These are phyloP conservation scores for Aspergillus hiratsukae DNA, from an alignment of 2,329 filamentous ascomycete species.

Conservation along the genomic window DNA sequence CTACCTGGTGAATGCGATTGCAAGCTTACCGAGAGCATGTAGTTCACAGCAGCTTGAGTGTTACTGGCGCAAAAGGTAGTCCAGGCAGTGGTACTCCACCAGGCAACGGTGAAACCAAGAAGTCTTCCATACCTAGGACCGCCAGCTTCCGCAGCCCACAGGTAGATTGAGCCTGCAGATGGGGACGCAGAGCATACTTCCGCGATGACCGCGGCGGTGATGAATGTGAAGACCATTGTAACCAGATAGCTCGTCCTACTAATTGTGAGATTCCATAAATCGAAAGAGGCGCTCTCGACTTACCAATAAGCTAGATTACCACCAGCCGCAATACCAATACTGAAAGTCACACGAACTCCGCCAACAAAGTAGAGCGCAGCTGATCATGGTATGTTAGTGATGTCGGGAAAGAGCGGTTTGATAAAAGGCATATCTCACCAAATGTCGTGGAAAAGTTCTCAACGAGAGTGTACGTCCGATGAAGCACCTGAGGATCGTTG, in stretches of 20 bases:
- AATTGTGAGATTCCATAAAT: background rate
- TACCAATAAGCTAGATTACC: slow-evolving; percentile 59
- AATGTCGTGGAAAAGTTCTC: slow-evolving; percentile 59
- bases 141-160: slow-evolving; percentile 59
- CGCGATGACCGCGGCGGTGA: slow-evolving; percentile 57
- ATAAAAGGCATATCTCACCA: slow-evolving; percentile 35
- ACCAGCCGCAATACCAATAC: slow-evolving; percentile 58
- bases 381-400: slow-evolving; percentile 23
- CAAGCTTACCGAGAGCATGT: slow-evolving; percentile 47
- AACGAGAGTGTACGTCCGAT: slow-evolving; percentile 54
- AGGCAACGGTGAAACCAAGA: slow-evolving; percentile 58
- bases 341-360: slow-evolving; percentile 57
- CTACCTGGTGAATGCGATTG: background rate
- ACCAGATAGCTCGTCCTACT: slow-evolving; percentile 56
- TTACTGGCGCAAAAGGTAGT: slow-evolving; percentile 56
- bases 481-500: slow-evolving; percentile 45
- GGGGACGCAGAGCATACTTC: slow-evolving; percentile 59
- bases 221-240: slow-evolving; percentile 57
- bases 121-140: slow-evolving; percentile 53
- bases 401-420: slow-evolving; percentile 33
- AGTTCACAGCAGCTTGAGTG: slow-evolving; percentile 49
- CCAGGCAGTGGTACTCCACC: slow-evolving; percentile 62
- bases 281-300: background rate
- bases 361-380: slow-evolving; percentile 60
- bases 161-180: slow-evolving; percentile 56